Percentiles rank a stretch among this genome's conserved stretches.
phyloP scores from a whole-genome alignment of 2,329 filamentous ascomycete genomes.

The Diaporthe caulivora region DNA sequence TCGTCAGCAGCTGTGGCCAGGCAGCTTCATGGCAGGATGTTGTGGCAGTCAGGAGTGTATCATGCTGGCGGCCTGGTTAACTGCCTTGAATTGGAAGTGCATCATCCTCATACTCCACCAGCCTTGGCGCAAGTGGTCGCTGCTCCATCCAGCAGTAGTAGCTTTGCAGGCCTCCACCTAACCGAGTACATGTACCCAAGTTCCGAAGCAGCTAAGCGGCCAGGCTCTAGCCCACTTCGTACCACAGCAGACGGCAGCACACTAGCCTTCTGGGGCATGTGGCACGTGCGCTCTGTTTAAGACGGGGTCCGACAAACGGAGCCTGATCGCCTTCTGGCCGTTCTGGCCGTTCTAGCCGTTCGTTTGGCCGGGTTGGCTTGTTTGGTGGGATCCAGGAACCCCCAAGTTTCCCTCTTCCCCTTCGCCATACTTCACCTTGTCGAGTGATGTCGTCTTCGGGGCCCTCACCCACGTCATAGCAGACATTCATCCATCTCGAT shows the following conservation, averaged over 20 bases:
- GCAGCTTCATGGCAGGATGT: slow-evolving; percentile 41
- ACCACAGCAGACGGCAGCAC: not conserved
- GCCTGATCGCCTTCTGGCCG: not conserved
- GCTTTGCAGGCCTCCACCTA: no score
- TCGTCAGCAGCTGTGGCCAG: slow-evolving; percentile 26
- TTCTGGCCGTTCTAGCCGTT: not conserved
- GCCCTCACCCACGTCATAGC: slow-evolving; percentile 14
- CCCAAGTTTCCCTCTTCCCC: not conserved
- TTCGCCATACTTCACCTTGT: not conserved
- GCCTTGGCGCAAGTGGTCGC: slow-evolving; percentile 13
- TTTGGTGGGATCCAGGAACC: not conserved
- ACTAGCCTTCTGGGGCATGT: not conserved
- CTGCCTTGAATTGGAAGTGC: not conserved
- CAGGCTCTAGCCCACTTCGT: not conserved
- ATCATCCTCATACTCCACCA: slow-evolving; percentile 26
- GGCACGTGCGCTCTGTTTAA: slow-evolving; percentile 10
- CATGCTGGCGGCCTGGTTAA: slow-evolving; percentile 1
- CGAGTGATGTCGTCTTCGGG: not conserved
- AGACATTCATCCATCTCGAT: not conserved
- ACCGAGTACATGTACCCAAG: not conserved
- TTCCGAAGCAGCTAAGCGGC: not conserved
- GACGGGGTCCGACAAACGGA: slow-evolving; percentile 9
- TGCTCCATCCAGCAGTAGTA: not conserved
- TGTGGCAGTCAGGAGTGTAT: slow-evolving; percentile 28
- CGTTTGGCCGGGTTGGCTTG: not conserved